A percentile compares a stretch with the other conserved stretches of the same genome.
These are phyloP conservation scores for Trichoderma brevicompactum DNA, from an alignment of 2,329 filamentous ascomycete species.

Conservation along the genomic window DNA sequence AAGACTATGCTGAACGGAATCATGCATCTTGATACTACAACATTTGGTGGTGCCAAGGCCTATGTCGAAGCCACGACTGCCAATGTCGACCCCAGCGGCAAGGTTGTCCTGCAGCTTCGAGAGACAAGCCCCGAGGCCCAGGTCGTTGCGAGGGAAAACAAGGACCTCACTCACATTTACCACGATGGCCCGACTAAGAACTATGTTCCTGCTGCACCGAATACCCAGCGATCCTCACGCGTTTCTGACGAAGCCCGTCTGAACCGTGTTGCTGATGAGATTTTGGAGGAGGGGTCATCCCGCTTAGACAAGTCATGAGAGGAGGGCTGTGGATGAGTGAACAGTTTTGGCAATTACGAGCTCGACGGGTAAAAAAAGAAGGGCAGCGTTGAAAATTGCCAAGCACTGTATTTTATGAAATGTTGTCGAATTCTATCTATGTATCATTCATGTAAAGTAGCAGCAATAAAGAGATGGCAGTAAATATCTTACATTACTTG, in stretches of 20 bases:
- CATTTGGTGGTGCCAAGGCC: constrained; percentile 58
- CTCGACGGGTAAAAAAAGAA: constrained; percentile 34
- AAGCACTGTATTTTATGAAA: constrained; percentile 13
- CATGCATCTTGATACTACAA: constrained; percentile 50
- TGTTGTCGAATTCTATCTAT: constrained; percentile 18
- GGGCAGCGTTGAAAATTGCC: constrained; percentile 30
- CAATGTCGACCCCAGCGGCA: constrained; percentile 55
- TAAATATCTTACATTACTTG: background rate
- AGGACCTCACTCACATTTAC: constrained; percentile 44
- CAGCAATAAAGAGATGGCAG: constrained; percentile 1
- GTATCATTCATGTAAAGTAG: constrained; percentile 32
- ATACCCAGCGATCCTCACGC: constrained; percentile 9
- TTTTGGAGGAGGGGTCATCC: constrained; percentile 32
- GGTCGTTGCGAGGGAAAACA: constrained; percentile 53
- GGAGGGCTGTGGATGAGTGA: constrained; percentile 53
- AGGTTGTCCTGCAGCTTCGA: constrained; percentile 50
- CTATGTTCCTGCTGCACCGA: constrained; percentile 24
- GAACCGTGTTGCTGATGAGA: constrained; percentile 38
- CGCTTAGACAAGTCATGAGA: constrained; percentile 56
- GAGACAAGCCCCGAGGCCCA: constrained; percentile 46
- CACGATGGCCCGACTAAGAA: constrained; percentile 35
- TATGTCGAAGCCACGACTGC: constrained; percentile 53
- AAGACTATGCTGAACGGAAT: constrained; percentile 44
- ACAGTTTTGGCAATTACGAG: constrained; percentile 47
- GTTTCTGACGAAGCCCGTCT: constrained; percentile 33